phyloP scores from a whole-genome alignment of 192 early-diverging fungal genomes.

The Mortierella antarctica region DNA sequence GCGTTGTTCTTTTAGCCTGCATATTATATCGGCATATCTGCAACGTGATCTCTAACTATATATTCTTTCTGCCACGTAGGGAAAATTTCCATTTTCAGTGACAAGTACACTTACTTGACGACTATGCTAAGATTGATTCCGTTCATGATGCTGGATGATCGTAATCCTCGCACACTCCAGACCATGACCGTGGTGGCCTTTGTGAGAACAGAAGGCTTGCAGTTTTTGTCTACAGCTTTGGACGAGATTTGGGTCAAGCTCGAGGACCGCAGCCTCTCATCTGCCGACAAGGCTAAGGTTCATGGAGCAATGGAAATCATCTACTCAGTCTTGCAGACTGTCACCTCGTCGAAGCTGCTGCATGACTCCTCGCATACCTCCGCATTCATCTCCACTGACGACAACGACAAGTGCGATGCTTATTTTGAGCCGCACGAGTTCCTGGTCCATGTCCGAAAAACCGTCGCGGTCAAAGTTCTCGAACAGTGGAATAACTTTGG shows the following conservation, averaged over 20 bases:
- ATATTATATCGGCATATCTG: neutral
- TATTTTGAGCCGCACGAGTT: constrained; percentile 81
- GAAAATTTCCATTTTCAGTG: constrained; percentile 14
- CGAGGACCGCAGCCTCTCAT: neutral
- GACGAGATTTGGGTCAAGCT: constrained; percentile 59
- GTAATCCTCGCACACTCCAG: constrained; percentile 66
- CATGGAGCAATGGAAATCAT: constrained; percentile 64
- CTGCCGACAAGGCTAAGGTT: constrained; percentile 53
- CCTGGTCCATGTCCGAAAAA: constrained; percentile 68
- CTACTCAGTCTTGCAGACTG: constrained; percentile 72
- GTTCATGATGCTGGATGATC: constrained; percentile 69
- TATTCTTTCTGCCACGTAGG: neutral
- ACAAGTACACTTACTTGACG: constrained; percentile 67
- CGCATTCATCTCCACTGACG: constrained; percentile 59
- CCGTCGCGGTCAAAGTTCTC: constrained; percentile 66
- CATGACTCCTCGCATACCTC: constrained; percentile 79
- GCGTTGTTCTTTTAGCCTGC: neutral
- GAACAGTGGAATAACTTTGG: constrained; percentile 71
- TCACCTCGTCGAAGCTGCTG: constrained; percentile 78
- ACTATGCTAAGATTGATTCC: constrained; percentile 66
- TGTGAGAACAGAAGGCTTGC: constrained; percentile 65
- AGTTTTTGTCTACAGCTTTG: constrained; percentile 57
- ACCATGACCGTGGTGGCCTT: constrained; percentile 72
- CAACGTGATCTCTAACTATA: neutral
- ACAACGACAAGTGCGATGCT: constrained; percentile 58